Percentiles rank a stretch among this genome's conserved stretches.
Conservation (phyloP, 352 stramenopile species). For the Phytophthora colocasiae region DNA sequence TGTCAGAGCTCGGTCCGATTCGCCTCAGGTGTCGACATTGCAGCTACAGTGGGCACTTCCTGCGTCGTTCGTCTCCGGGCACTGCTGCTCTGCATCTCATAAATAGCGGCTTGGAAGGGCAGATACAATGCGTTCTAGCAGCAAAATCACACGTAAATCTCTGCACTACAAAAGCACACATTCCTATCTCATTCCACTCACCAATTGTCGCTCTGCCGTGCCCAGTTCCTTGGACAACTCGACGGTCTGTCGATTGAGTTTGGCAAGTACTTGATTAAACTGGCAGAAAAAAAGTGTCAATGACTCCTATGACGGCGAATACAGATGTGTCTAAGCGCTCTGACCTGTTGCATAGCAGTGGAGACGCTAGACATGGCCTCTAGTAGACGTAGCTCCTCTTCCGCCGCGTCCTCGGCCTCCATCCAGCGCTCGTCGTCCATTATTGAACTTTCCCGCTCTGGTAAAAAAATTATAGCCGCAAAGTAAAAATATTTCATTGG, state of each 20-base stretch:
- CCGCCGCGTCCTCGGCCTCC: constrained; percentile 40
- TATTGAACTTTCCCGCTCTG: constrained; percentile 4
- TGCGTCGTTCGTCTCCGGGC: constrained; percentile 21
- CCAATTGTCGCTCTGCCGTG: constrained; percentile 57
- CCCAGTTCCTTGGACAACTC: constrained; percentile 56
- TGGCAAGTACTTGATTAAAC: constrained; percentile 60
- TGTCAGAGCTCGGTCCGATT: constrained; percentile 41
- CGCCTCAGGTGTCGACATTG: constrained; percentile 22
- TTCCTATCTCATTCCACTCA: constrained; percentile 17
- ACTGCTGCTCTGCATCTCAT: constrained; percentile 55
- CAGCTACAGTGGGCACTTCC: constrained; percentile 18
- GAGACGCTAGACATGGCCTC: constrained; percentile 50
- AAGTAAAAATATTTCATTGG: constrained; percentile 9
- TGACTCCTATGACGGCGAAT: neutral
- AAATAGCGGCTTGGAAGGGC: constrained; percentile 65
- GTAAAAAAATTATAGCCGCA: neutral
- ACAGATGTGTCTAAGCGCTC: neutral
- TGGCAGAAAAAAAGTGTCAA: constrained; percentile 19
- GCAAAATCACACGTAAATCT: constrained; percentile 5
- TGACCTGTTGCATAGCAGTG: constrained; percentile 51
- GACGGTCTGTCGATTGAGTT: constrained; percentile 56
- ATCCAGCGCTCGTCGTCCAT: constrained; percentile 43
- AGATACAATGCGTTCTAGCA: constrained; percentile 60
- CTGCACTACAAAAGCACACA: neutral
- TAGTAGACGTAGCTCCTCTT: constrained; percentile 60